Conservation (phyloP, 176 grass and related monocot genomes). For the Ampelocalamus luodianensis region DNA sequence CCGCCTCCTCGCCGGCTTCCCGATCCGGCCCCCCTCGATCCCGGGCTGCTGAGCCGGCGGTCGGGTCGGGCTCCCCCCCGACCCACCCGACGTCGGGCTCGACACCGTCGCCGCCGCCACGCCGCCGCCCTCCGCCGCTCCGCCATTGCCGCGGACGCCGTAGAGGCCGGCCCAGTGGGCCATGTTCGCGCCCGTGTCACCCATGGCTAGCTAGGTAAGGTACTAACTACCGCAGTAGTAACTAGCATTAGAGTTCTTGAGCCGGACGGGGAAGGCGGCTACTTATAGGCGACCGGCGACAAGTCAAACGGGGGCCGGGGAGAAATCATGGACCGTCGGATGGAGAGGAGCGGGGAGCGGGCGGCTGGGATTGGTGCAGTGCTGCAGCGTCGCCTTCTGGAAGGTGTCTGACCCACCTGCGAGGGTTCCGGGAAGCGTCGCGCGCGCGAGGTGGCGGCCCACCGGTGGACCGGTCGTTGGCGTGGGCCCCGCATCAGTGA, state of each 20-base stretch:
- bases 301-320: conserved; percentile 30
- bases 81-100: conserved; percentile 57
- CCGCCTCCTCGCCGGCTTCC: conserved; percentile 61
- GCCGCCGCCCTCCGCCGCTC: neutral
- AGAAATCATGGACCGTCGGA: neutral
- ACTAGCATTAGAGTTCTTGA: conserved; percentile 11
- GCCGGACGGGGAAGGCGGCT: conserved; percentile 9
- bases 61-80: conserved; percentile 27
- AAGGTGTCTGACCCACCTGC: conserved; percentile 36
- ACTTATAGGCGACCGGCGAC: conserved; percentile 55
- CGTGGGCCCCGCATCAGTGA: neutral
- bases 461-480: conserved; percentile 8
- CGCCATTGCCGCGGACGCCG: conserved; percentile 2
- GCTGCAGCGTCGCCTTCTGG: conserved; percentile 35
- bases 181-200: conserved; percentile 51
- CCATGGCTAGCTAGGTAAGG: conserved; percentile 17
- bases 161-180: conserved; percentile 61
- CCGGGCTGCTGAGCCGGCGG: neutral
- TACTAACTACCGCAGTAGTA: neutral
- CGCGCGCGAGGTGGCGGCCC: conserved; percentile 1
- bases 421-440: conserved; percentile 46
- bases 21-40: conserved; percentile 52
- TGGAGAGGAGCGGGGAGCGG: neutral
- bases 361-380: neutral
- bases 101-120: conserved; percentile 27